Evolutionary conservation across 148 eudicot species (phyloP), one percentile per base, ranked within the genome.

Genomic region (Pouteria glomerata): DNA sequence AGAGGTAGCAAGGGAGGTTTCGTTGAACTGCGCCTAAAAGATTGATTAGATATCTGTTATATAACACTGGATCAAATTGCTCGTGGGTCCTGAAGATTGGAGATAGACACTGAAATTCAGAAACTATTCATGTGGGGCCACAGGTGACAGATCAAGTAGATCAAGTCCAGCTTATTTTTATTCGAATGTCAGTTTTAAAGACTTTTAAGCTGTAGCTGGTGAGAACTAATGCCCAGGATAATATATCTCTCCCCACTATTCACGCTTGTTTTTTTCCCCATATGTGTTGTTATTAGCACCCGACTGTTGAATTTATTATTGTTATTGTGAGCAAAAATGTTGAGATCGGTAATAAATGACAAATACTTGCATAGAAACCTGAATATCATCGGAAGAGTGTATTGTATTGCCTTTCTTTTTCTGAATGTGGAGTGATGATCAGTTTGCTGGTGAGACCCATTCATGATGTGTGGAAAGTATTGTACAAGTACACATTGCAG

Each of bases 401-500:
- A n/a, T 23, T 65, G 56, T 39, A 39, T 39, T 5, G 44, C 44
- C 44, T 39, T 39, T 69, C 45, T 58, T 68, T 27, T 31, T 23
- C 29, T 65, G 68, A 65, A 51, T 77, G 76, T 70, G 73, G 42
- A 75, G n/a, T n/a, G n/a, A 78, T 82, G 74, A 78, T 78, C 70
- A 75, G 34, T 42, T 73, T 78, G 83, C 81, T 81, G 61, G 85
- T 63, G 76, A 81, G 77, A n/a, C 68, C 81, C 77, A 76, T 77
- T 74, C 66, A 80, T 81, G 77, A 64, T 86, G 80, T 56, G 64
- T 66, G 70, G 74, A 74, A 74, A 80, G 79, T 77, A n/a, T 23
- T 52, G 74, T 78, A 55, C 79, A 85, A 85, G 86, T 82, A 85
- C 86, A 85, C 61, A 69, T 50, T 78, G 68, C 63, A 60, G 83